Base-by-base conservation (phyloP, 208 protist species). In the Leishmania braziliensis region DNA sequence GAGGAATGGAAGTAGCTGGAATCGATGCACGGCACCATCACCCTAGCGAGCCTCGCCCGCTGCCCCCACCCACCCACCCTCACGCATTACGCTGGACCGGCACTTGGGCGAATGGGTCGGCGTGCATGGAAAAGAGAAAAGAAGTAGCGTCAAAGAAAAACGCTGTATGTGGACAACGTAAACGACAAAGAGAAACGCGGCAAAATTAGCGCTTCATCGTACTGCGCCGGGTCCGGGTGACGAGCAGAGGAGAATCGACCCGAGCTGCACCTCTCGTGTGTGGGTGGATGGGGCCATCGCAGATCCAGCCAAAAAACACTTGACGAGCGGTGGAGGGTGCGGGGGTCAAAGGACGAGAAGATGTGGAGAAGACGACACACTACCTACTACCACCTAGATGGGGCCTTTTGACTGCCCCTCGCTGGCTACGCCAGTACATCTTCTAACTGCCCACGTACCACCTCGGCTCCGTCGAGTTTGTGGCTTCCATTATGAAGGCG, bases 401-500 rank as follows among this genome's bases (percentile, higher is more conserved):
- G 20, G 4, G 51, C n/a, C 12, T 26, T 46, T 23, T n/a, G 53
- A 26, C 29, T 48, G 72, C 2, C 39, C 16, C 9, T 12, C 53
- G 48, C 51, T 33, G 77, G 26, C 54, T 36, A 36, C 56, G 78
- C 58, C 85, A 62, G 54, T 84, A 84, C 53, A 20, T 78, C 53
- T 82, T 86, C 78, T 79, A 84, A 29, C 58, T 66, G 16, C 72
- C 60, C 75, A 88, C 89, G 73, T 90, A 89, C 43, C 85, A 68
- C 46, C 51, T 62, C 23, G 92, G 90, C 74, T 92, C 85, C 20
- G 78, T 78, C 39, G 78, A 72, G 50, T 78, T 81, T 4, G 54
- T 79, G 43, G 82, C 84, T 72, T 95, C 89, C 43, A 95, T 53
- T 18, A 95, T 72, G 74, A 95, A 91, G 3, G 89, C 88, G 77